Conservation (phyloP, 1,284 basidiomycete genomes). For the Sutorius eximius region DNA sequence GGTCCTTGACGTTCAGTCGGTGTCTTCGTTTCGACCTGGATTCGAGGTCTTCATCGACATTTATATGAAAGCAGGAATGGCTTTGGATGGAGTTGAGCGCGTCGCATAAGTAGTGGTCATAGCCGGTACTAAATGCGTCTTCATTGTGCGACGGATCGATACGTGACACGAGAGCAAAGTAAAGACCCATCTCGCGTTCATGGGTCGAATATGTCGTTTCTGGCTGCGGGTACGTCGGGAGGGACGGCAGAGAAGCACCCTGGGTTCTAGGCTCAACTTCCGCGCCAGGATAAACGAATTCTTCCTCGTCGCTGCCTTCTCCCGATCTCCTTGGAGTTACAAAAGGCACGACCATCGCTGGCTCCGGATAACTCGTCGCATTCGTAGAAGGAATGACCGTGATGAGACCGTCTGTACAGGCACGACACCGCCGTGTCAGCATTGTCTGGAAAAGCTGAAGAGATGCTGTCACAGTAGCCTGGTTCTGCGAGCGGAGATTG, state of each 20-base stretch:
- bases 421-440: conserved; percentile 65
- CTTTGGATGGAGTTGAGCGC: conserved; percentile 69
- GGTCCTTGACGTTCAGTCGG: conserved; percentile 76
- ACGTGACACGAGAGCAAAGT: conserved; percentile 75
- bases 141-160: conserved; percentile 74
- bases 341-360: conserved; percentile 39
- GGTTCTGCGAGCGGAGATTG: conserved; percentile 69
- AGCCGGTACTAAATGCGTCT: conserved; percentile 82
- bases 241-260: conserved; percentile 17
- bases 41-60: conserved; percentile 40
- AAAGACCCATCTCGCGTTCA: conserved; percentile 80
- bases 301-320: conserved; percentile 62
- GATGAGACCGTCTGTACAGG: conserved; percentile 68
- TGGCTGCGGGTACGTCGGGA: conserved; percentile 55
- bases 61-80: conserved; percentile 56
- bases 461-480: conserved; percentile 69
- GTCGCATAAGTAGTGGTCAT: conserved; percentile 82
- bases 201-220: conserved; percentile 74
- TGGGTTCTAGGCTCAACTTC: conserved; percentile 32
- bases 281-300: conserved; percentile 63
- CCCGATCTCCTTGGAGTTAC: conserved; percentile 12
- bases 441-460: conserved; percentile 79
- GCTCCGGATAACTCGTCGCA: conserved; percentile 76
- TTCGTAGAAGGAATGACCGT: conserved; percentile 64
- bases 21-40: conserved; percentile 56